Percentiles rank a stretch among this genome's conserved stretches.
These are phyloP conservation scores for Knufia fluminis DNA, from an alignment of 2,329 filamentous ascomycete species.

Conservation along the genomic window DNA sequence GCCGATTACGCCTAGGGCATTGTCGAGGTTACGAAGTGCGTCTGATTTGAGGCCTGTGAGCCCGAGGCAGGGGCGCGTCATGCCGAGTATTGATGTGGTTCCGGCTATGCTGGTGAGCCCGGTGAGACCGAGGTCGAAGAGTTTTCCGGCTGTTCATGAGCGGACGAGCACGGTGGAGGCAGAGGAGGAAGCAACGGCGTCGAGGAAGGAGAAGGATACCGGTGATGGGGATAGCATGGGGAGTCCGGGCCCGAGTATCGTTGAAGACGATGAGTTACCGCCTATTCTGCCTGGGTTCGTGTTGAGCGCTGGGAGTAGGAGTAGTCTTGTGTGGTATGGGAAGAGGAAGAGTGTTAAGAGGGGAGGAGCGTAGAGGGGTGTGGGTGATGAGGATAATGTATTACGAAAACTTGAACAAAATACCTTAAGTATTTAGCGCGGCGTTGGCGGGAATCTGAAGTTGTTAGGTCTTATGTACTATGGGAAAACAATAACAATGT, in stretches of 20 bases:
- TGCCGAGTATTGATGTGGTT: too few species aligned
- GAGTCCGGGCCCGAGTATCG: slow-evolving; percentile 23
- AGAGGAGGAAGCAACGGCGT: slow-evolving; percentile 13
- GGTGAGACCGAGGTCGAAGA: neutral
- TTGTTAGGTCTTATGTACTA: too few species aligned
- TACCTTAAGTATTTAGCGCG: too few species aligned
- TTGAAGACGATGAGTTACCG: slow-evolving; percentile 16
- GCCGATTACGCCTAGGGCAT: slow-evolving; percentile 35
- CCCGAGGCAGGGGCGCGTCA: slow-evolving; percentile 4
- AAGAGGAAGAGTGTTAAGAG: slow-evolving; percentile 22
- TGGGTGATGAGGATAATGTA: too few species aligned
- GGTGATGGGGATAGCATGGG: slow-evolving; percentile 15
- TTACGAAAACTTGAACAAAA: too few species aligned
- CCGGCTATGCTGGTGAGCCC: slow-evolving; percentile 5
- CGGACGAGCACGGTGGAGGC: slow-evolving; percentile 23
- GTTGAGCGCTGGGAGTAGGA: slow-evolving; percentile 32
- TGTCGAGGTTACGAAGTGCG: slow-evolving; percentile 27
- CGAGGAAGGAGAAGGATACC: too few species aligned
- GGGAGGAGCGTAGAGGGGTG: slow-evolving; percentile 5
- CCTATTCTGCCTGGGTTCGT: slow-evolving; percentile 34
- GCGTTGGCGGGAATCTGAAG: too few species aligned
- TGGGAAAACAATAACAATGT: too few species aligned
- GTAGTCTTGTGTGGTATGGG: slow-evolving; percentile 27
- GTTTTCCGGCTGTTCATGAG: slow-evolving; percentile 11
- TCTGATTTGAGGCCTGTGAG: slow-evolving; percentile 8